A percentile compares a stretch with the other conserved stretches of the same genome.
phyloP scores from a whole-genome alignment of 1,284 basidiomycete genomes.

The Rhodotorula sp. region DNA sequence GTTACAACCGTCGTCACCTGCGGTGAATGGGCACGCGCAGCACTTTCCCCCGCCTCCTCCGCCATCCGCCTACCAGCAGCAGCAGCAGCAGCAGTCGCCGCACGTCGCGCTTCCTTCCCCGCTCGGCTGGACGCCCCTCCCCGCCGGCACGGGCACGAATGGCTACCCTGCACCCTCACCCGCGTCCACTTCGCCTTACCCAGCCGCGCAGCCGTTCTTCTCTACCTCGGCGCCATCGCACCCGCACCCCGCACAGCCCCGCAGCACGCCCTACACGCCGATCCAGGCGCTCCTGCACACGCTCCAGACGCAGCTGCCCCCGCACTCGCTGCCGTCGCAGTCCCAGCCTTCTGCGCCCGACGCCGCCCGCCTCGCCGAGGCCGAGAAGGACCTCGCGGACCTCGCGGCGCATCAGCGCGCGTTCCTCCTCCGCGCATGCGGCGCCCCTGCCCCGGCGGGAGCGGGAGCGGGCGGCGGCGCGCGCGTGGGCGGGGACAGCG shows the following conservation, averaged over 20 bases:
- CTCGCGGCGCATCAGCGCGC: neutral
- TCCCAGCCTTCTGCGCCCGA: too few species aligned
- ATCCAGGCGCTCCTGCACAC: neutral
- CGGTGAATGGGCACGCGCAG: neutral
- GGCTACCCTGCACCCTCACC: too few species aligned
- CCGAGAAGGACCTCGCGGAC: neutral
- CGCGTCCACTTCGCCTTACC: too few species aligned
- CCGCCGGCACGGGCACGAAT: too few species aligned
- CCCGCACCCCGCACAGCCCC: neutral
- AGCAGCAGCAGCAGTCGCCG: too few species aligned
- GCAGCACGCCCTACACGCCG: neutral
- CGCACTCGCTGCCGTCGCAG: neutral
- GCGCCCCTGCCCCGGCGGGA: neutral
- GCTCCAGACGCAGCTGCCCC: neutral
- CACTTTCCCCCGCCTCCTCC: neutral
- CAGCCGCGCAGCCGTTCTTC: too few species aligned
- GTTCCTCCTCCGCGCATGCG: constrained; percentile 15
- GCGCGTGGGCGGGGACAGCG: neutral
- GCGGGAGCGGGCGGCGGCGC: neutral
- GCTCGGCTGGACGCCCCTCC: neutral
- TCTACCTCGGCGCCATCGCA: too few species aligned
- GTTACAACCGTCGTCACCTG: too few species aligned
- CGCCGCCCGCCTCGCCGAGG: neutral
- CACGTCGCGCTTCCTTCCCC: neutral
- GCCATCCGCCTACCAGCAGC: neutral